phyloP scores from a whole-genome alignment of 163 green algal genomes.

The Volvox carteri region DNA sequence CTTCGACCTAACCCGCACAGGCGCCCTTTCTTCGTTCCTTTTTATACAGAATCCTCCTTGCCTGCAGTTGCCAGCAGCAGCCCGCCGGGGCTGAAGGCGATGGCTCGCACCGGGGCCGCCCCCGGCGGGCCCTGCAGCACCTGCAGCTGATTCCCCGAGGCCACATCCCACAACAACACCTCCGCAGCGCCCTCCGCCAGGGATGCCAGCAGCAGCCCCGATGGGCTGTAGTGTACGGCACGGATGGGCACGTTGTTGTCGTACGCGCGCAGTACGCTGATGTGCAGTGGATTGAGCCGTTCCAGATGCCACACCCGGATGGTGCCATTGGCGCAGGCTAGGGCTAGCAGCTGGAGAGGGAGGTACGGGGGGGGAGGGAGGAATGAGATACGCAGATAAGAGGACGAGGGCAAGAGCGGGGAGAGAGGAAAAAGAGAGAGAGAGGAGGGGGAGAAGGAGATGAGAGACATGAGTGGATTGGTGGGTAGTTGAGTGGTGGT shows the following conservation, averaged over 20 bases:
- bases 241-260: slow-evolving; percentile 3
- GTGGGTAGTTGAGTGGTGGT: too few relatives aligned
- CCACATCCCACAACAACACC: slow-evolving; percentile 50
- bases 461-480: too few relatives aligned
- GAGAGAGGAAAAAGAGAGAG: not conserved
- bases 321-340: slow-evolving; percentile 44
- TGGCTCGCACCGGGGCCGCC: slow-evolving; percentile 5
- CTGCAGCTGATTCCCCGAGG: slow-evolving; percentile 16
- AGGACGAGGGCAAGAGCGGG: not conserved
- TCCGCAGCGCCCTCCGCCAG: slow-evolving; percentile 27
- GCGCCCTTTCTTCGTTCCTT: too few relatives aligned
- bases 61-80: slow-evolving; percentile 39
- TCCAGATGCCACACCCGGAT: slow-evolving; percentile 38
- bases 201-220: slow-evolving; percentile 34
- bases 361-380: not conserved
- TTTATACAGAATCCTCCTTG: not conserved
- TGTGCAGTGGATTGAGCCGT: slow-evolving; percentile 29
- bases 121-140: not conserved
- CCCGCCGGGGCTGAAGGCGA: slow-evolving; percentile 40
- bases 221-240: slow-evolving; percentile 3
- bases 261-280: slow-evolving; percentile 33
- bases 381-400: not conserved
- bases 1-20: too few relatives aligned
- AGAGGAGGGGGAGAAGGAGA: too few relatives aligned
- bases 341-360: slow-evolving; percentile 22